Evolutionary conservation across 2,329 filamentous ascomycete genomes (phyloP).

Genomic region (Fusarium denticulatum): DNA sequence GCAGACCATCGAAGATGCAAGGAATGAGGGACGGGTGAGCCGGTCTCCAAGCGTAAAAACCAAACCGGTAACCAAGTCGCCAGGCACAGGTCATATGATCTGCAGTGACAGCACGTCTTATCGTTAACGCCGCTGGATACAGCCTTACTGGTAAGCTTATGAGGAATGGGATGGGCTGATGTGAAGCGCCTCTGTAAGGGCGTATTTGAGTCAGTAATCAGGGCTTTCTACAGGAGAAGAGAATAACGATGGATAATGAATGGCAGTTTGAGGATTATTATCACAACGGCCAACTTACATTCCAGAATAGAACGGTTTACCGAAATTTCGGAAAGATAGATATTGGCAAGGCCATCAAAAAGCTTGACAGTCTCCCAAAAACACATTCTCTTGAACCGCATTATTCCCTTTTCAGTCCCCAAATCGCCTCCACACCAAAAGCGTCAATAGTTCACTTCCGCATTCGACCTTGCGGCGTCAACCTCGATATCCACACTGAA

Average conservation of each 20-base stretch:
- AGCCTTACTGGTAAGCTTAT: neutral
- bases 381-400: neutral
- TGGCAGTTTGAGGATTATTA: neutral
- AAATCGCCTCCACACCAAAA: neutral
- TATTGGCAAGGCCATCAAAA: neutral
- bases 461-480: constrained; percentile 25
- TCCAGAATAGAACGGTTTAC: neutral
- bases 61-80: neutral
- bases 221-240: neutral
- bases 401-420: neutral
- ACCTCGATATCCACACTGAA: neutral
- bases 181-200: neutral
- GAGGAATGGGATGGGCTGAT: neutral
- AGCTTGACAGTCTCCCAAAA: neutral
- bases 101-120: neutral
- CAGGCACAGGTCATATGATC: neutral
- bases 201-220: neutral
- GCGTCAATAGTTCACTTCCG: constrained; percentile 1
- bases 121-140: neutral
- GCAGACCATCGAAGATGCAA: neutral
- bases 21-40: neutral
- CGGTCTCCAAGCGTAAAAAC: neutral
- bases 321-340: neutral
- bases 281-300: neutral
- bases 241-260: neutral